Evolutionary conservation across 2,329 filamentous ascomycete genomes (phyloP).

Genomic region (Pseudocercospora crystallina): DNA sequence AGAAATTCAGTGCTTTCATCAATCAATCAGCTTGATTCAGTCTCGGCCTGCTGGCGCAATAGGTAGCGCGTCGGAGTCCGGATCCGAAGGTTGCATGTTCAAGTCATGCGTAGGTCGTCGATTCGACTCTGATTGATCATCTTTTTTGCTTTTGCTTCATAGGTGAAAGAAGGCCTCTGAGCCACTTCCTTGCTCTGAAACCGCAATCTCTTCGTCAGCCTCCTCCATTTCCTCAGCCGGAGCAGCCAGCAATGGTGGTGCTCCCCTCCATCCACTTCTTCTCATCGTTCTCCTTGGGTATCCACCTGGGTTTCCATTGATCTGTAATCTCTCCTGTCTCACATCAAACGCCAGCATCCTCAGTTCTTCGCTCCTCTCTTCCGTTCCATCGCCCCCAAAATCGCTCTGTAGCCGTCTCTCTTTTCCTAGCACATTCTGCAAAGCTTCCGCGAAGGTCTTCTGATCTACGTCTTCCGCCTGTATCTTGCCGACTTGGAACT

Average conservation of each 20-base stretch:
- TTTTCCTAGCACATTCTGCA: conserved; percentile 25
- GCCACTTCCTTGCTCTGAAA: too few relatives aligned
- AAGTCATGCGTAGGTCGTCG: too few relatives aligned
- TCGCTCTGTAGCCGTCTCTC: conserved; percentile 9
- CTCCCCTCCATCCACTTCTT: conserved; percentile 20
- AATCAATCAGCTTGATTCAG: too few relatives aligned
- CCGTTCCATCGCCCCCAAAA: conserved; percentile 7
- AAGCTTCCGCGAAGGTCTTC: conserved; percentile 22
- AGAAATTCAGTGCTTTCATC: too few relatives aligned
- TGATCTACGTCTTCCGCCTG: conserved; percentile 26
- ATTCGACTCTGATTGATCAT: too few relatives aligned
- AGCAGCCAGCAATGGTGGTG: conserved; percentile 12
- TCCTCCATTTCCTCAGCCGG: too few relatives aligned
- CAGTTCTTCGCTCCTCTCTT: conserved; percentile 16
- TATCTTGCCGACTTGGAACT: conserved; percentile 30
- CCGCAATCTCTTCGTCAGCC: too few relatives aligned
- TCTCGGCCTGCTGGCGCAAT: too few relatives aligned
- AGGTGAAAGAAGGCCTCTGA: too few relatives aligned
- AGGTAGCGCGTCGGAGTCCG: too few relatives aligned
- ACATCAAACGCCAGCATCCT: conserved; percentile 32
- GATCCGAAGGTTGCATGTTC: too few relatives aligned
- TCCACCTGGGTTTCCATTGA: conserved; percentile 9
- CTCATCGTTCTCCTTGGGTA: conserved; percentile 9
- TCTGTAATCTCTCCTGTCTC: conserved; percentile 24
- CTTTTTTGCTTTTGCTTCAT: too few relatives aligned